Conservation (phyloP, 805 yeast genomes). For the Wickerhamiella hasegawae region DNA sequence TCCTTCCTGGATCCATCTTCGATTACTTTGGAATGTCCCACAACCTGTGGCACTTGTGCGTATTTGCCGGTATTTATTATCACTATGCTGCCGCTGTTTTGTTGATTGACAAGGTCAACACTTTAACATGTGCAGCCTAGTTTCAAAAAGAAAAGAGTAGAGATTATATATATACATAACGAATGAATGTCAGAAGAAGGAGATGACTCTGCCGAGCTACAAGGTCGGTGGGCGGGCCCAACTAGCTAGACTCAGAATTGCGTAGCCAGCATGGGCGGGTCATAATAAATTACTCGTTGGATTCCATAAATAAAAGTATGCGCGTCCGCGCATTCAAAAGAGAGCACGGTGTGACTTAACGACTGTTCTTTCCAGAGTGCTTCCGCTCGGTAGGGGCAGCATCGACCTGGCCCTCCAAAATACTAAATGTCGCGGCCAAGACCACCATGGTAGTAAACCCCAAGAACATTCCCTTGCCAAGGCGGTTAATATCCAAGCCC, state of each 20-base stretch:
- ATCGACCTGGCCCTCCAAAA: conserved; percentile 6
- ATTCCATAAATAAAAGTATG: too few relatives aligned
- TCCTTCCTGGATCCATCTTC: conserved; percentile 25
- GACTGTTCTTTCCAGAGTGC: too few relatives aligned
- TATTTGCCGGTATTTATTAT: conserved; percentile 74
- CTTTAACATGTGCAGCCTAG: conserved; percentile 15
- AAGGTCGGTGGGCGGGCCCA: too few relatives aligned
- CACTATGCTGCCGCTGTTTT: conserved; percentile 69
- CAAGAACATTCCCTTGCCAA: conserved; percentile 10
- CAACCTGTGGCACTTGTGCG: conserved; percentile 88
- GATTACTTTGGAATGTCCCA: conserved; percentile 70
- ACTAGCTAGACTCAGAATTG: too few relatives aligned
- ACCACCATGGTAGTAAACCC: conserved; percentile 9
- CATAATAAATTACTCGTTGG: too few relatives aligned
- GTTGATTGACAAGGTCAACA: conserved; percentile 37
- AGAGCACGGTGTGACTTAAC: too few relatives aligned
- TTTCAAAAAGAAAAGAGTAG: too few relatives aligned
- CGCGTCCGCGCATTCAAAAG: too few relatives aligned
- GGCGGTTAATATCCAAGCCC: conserved; percentile 6
- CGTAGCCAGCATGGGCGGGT: too few relatives aligned
- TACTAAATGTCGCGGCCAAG: conserved; percentile 8
- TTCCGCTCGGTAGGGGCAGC: neutral
- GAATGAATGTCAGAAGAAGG: too few relatives aligned
- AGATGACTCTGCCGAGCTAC: too few relatives aligned
- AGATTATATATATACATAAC: too few relatives aligned